Percentiles rank a stretch among this genome's conserved stretches.
These are phyloP conservation scores for Clavispora santaluciae DNA, from an alignment of 805 yeast genomes.

Conservation along the genomic window DNA sequence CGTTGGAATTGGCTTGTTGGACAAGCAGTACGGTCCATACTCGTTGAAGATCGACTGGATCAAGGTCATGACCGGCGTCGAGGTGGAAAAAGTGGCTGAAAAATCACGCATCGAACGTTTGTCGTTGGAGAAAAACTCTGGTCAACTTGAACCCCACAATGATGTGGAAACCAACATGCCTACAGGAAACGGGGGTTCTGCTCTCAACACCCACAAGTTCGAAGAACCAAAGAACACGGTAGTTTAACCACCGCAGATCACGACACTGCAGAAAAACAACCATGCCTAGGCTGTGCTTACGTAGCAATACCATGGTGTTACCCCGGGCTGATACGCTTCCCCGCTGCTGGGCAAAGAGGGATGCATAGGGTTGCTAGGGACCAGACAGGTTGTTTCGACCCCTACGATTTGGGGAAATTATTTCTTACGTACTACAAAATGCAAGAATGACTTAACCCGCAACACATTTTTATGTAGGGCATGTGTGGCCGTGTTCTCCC, in stretches of 20 bases:
- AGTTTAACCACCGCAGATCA: conserved; percentile 14
- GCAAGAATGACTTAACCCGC: conserved; percentile 1
- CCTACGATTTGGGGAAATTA: conserved; percentile 1
- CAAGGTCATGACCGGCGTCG: conserved; percentile 59
- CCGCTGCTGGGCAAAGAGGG: conserved; percentile 3
- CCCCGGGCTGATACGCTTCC: not conserved
- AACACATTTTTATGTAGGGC: not conserved
- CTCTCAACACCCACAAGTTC: conserved; percentile 20
- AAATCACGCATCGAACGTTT: conserved; percentile 26
- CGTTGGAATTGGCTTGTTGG: conserved; percentile 73
- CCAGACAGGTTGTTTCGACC: too few relatives aligned
- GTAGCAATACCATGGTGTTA: not conserved
- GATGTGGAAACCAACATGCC: conserved; percentile 18
- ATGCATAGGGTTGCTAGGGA: not conserved
- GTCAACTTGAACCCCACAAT: conserved; percentile 3
- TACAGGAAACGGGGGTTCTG: conserved; percentile 23
- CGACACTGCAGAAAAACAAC: too few relatives aligned
- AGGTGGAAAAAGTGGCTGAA: conserved; percentile 38
- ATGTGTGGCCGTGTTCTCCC: not conserved
- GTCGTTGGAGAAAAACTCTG: conserved; percentile 11
- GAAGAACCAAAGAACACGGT: conserved; percentile 34
- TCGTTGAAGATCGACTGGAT: conserved; percentile 66
- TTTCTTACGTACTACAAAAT: not conserved
- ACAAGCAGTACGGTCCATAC: conserved; percentile 73
- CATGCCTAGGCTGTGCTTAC: too few relatives aligned